A percentile compares a stretch with the other conserved stretches of the same genome.
phyloP scores from a whole-genome alignment of 176 grass and related monocot genomes.

The Typha latifolia region DNA sequence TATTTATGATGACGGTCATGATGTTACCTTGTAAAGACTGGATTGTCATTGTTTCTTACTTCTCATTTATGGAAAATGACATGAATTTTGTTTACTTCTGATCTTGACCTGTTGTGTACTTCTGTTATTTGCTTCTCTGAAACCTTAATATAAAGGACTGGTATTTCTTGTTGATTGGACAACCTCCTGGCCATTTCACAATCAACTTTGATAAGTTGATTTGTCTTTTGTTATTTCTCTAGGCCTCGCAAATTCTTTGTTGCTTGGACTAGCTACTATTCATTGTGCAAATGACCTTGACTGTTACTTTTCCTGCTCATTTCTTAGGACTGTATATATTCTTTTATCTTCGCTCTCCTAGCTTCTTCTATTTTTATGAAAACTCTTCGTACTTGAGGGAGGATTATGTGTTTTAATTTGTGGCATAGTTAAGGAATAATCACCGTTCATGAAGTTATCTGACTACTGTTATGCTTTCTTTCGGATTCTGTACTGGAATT shows the following conservation, averaged over 20 bases:
- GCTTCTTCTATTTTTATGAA: background rate
- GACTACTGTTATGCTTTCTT: background rate
- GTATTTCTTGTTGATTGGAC: conserved; percentile 8
- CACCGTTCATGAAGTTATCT: background rate
- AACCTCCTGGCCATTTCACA: background rate
- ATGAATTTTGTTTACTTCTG: no score
- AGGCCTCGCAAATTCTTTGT: no score
- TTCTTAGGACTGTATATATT: background rate
- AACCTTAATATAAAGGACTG: no score
- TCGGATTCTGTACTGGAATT: background rate
- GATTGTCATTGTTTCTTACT: background rate
- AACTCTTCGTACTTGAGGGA: background rate
- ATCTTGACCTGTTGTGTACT: no score
- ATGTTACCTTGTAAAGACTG: background rate
- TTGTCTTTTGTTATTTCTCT: background rate
- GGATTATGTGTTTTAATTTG: background rate
- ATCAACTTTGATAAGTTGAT: background rate
- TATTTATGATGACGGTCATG: background rate
- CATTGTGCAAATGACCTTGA: no score
- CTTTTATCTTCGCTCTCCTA: background rate
- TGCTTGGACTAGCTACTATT: no score
- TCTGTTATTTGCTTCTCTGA: background rate
- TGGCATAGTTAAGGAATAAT: background rate
- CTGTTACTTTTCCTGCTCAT: no score
- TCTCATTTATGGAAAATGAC: no score